Conservation (phyloP, 1,284 basidiomycete species). For the Leccinum proximum region DNA sequence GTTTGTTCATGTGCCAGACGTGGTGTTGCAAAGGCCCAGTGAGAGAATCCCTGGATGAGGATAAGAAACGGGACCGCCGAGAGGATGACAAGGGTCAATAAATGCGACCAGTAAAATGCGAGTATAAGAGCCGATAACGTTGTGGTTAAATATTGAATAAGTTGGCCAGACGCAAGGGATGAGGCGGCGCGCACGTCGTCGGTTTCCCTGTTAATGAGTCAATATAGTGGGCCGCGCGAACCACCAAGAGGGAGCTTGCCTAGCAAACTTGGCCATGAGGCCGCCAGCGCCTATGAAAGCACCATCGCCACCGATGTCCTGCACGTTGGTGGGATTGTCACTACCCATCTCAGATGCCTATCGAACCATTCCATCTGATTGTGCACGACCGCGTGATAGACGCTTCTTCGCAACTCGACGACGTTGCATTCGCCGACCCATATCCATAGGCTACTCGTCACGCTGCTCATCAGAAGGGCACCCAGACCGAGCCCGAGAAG, state of each 20-base stretch:
- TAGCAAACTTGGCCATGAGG: no score
- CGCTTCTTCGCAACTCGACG: no score
- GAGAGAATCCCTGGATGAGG: conserved; percentile 73
- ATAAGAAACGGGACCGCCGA: conserved; percentile 86
- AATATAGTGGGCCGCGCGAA: no score
- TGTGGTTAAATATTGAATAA: conserved; percentile 54
- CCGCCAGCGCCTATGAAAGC: no score
- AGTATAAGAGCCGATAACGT: conserved; percentile 49
- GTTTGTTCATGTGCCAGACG: conserved; percentile 67
- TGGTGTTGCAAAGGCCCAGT: conserved; percentile 58
- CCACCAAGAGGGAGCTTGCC: no score
- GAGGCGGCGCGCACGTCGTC: conserved; percentile 49
- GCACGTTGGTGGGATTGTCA: no score
- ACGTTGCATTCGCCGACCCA: conserved; percentile 81
- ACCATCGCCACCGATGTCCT: no score
- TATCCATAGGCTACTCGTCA: conserved; percentile 84
- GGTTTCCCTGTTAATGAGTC: no score
- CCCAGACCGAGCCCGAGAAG: conserved; percentile 72
- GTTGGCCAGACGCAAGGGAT: conserved; percentile 72
- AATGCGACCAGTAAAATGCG: conserved; percentile 79
- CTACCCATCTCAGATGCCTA: no score
- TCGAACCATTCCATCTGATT: no score
- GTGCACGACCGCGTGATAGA: no score
- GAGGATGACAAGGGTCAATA: conserved; percentile 89
- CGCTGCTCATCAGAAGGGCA: conserved; percentile 70